A percentile compares a stretch with the other conserved stretches of the same genome.
These are phyloP conservation scores for Tolypocladium sp. DNA, from an alignment of 2,329 filamentous ascomycete species.

Conservation along the genomic window DNA sequence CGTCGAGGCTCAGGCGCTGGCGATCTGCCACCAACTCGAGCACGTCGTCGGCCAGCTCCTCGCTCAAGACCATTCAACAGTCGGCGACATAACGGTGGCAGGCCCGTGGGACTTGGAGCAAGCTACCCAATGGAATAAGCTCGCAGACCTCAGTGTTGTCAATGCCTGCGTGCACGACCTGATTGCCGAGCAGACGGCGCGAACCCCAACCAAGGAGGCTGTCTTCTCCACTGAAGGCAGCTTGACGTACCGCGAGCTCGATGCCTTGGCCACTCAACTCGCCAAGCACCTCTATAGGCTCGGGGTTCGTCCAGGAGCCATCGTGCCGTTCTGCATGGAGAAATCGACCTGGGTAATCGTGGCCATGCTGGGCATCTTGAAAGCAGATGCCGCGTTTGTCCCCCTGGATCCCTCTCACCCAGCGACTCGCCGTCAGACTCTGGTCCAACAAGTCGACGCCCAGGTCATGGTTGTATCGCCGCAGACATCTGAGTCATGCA, in stretches of 20 bases:
- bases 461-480: slow-evolving; percentile 4
- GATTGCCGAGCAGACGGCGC: background rate
- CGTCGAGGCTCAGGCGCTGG: too few species aligned
- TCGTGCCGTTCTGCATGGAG: too few species aligned
- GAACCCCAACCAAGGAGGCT: background rate
- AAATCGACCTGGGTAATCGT: too few species aligned
- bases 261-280: slow-evolving; percentile 25
- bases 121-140: too few species aligned
- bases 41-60: too few species aligned
- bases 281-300: slow-evolving; percentile 18
- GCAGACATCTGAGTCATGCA: background rate
- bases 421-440: background rate
- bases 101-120: too few species aligned
- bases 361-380: too few species aligned
- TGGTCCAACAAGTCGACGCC: slow-evolving; percentile 3
- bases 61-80: too few species aligned
- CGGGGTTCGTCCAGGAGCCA: background rate
- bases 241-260: slow-evolving; percentile 31
- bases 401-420: too few species aligned
- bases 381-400: too few species aligned
- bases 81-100: background rate
- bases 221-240: slow-evolving; percentile 5
- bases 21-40: too few species aligned
- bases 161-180: background rate
- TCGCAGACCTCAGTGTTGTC: background rate